Evolutionary conservation across 1,284 basidiomycete genomes (phyloP).

Genomic region (Malassezia globosa): DNA sequence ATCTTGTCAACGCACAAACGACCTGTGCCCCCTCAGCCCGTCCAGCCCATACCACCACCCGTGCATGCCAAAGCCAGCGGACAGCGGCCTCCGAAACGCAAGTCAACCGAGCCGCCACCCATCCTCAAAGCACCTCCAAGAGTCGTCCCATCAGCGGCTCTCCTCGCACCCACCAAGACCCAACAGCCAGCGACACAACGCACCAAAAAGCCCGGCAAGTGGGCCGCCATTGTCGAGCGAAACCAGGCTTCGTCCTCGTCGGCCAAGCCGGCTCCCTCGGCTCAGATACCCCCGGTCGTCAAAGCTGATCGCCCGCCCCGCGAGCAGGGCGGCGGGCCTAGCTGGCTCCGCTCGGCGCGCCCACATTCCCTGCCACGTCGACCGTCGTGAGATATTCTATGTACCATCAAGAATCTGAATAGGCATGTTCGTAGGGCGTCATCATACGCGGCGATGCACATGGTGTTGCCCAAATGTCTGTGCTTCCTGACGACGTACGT

Average conservation of each 20-base stretch:
- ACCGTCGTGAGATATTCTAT: not conserved
- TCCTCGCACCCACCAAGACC: no score
- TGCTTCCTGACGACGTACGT: not conserved
- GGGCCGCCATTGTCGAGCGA: conserved; percentile 8
- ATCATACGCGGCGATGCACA: no score
- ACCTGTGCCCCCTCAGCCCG: no score
- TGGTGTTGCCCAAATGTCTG: not conserved
- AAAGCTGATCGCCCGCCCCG: not conserved
- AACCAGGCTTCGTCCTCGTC: not conserved
- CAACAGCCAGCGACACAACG: no score
- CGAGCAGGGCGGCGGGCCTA: not conserved
- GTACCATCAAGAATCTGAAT: not conserved
- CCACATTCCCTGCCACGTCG: not conserved
- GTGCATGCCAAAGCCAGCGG: no score
- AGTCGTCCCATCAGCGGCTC: no score
- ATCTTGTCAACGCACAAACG: not conserved
- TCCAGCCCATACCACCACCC: no score
- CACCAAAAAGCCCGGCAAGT: conserved; percentile 4
- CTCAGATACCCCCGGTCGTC: not conserved
- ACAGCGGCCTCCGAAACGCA: not conserved
- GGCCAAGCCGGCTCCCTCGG: no score
- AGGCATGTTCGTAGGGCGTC: no score
- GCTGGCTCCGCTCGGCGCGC: conserved; percentile 15
- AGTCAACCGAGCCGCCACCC: no score
- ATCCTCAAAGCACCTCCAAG: no score